Evolutionary conservation across 768 basidiomycete species (phyloP).

Genomic region (Paxillus rubicundulus): DNA sequence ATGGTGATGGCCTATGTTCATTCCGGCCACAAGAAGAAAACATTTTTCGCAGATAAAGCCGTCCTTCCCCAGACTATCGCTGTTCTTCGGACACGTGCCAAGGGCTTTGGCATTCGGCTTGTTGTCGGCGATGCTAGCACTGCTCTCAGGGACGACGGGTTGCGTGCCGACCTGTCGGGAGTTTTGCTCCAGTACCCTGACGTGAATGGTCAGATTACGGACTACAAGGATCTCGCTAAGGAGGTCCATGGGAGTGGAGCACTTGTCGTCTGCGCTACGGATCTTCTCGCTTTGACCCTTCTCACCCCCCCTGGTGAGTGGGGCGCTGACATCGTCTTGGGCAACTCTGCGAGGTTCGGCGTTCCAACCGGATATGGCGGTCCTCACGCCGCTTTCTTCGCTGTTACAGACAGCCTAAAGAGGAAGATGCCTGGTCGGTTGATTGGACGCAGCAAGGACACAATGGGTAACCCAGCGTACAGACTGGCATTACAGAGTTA

Average conservation of each 20-base stretch:
- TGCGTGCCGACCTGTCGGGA: slow-evolving; percentile 72
- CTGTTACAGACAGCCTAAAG: slow-evolving; percentile 88
- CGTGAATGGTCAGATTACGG: slow-evolving; percentile 77
- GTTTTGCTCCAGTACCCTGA: slow-evolving; percentile 94
- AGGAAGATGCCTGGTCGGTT: slow-evolving; percentile 98
- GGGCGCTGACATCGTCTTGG: slow-evolving; percentile 95
- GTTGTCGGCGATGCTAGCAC: slow-evolving; percentile 60
- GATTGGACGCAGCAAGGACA: slow-evolving; percentile 87
- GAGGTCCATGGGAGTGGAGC: slow-evolving; percentile 71
- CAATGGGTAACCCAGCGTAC: slow-evolving; percentile 83
- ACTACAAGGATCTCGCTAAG: slow-evolving; percentile 65
- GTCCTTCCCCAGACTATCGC: slow-evolving; percentile 88
- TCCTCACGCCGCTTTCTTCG: slow-evolving; percentile 97
- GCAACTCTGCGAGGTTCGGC: slow-evolving; percentile 95
- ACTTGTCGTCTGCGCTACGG: slow-evolving; percentile 86
- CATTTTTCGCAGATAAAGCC: slow-evolving; percentile 81
- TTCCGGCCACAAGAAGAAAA: slow-evolving; percentile 66
- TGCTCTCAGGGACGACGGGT: slow-evolving; percentile 48
- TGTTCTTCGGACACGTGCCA: slow-evolving; percentile 87
- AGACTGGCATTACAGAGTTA: slow-evolving; percentile 91
- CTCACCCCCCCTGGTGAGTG: slow-evolving; percentile 97
- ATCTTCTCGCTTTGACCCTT: slow-evolving; percentile 89
- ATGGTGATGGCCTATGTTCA: slow-evolving; percentile 92
- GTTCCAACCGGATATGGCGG: slow-evolving; percentile 97
- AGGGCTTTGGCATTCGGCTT: slow-evolving; percentile 89